Conservation (phyloP, 75 land plant genomes). For the Pinus tabuliformis region DNA sequence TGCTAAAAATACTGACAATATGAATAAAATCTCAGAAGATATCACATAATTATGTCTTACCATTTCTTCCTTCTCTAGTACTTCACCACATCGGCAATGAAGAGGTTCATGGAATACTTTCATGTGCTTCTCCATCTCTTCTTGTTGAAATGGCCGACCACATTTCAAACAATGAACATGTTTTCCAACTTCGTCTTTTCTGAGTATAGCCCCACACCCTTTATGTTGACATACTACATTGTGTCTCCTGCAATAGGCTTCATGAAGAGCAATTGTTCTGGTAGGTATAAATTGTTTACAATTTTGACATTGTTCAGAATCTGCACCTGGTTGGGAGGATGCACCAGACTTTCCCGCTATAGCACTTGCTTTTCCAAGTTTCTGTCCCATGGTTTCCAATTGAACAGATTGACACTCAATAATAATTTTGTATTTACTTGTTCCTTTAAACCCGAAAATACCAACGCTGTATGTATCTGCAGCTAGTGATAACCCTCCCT, state of each 20-base stretch:
- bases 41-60: conserved; percentile 29
- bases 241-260: conserved; percentile 88
- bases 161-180: conserved; percentile 90
- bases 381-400: conserved; percentile 17
- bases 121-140: conserved; percentile 85
- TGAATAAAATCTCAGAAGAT: conserved; percentile 4
- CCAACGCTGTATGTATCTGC: conserved; percentile 77
- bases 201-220: conserved; percentile 82
- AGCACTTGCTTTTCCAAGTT: conserved; percentile 32
- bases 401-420: conserved; percentile 33
- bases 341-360: not conserved
- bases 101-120: conserved; percentile 92
- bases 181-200: conserved; percentile 62
- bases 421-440: conserved; percentile 44
- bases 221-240: conserved; percentile 67
- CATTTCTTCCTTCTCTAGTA: conserved; percentile 88
- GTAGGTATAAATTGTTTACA: conserved; percentile 74
- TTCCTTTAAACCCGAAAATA: conserved; percentile 77
- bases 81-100: conserved; percentile 71
- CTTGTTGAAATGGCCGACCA: conserved; percentile 59
- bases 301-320: conserved; percentile 67
- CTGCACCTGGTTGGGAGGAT: conserved; percentile 33
- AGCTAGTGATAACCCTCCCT: conserved; percentile 25
- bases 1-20: not conserved
- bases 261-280: conserved; percentile 70